Conservation (phyloP, 345 rosid genomes). For the Rhodamnia argentea region DNA sequence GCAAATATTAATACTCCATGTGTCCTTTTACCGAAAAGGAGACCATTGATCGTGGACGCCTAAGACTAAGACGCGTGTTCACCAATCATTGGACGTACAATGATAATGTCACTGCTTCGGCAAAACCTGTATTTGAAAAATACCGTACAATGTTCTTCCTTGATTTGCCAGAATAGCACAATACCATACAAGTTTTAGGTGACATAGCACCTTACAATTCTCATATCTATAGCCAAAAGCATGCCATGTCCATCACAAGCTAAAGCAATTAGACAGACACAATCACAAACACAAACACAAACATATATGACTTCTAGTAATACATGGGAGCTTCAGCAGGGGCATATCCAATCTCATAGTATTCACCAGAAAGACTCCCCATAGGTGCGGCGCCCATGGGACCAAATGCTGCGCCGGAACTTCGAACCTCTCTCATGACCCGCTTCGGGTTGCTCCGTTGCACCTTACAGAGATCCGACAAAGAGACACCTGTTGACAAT, state of each 20-base stretch:
- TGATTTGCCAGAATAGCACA: not conserved
- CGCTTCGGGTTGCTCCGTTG: conserved; percentile 65
- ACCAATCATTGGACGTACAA: not conserved
- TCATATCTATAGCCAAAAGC: not conserved
- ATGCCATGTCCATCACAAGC: no score
- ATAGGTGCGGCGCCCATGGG: conserved; percentile 4
- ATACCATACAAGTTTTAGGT: not conserved
- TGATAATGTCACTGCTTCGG: not conserved
- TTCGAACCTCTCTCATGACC: conserved; percentile 50
- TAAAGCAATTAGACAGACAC: not conserved
- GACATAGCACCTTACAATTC: not conserved
- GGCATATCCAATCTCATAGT: not conserved
- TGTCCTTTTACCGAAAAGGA: no score
- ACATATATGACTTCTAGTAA: not conserved
- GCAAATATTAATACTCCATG: no score
- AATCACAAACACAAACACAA: not conserved
- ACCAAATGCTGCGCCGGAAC: conserved; percentile 46
- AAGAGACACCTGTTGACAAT: conserved; percentile 49
- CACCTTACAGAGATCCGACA: conserved; percentile 73
- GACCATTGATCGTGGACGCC: no score
- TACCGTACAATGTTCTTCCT: no score
- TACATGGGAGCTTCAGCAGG: not conserved
- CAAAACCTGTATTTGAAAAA: not conserved
- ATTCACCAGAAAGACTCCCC: not conserved
- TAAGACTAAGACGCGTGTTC: no score